Conservation (phyloP, 768 basidiomycete species). For the Boletus fagicola region DNA sequence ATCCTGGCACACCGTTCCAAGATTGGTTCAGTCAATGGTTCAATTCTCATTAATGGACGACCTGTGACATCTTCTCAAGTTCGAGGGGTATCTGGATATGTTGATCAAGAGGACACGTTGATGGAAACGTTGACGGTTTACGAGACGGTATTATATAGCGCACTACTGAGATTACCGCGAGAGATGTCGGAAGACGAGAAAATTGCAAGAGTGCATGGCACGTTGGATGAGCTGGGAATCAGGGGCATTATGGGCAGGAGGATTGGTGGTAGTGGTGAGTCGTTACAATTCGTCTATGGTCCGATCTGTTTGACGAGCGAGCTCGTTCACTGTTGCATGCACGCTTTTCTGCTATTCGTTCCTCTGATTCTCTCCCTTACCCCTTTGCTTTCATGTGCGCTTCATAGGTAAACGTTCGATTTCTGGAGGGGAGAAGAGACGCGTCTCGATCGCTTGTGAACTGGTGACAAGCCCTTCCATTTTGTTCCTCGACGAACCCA, state of each 20-base stretch:
- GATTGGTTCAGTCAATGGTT: constrained; percentile 69
- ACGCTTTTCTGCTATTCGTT: background rate
- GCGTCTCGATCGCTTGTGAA: constrained; percentile 97
- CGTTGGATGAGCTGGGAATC: constrained; percentile 94
- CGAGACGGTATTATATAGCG: constrained; percentile 94
- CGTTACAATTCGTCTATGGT: background rate
- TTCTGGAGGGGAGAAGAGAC: constrained; percentile 95
- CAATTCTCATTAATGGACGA: constrained; percentile 83
- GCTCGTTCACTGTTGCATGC: background rate
- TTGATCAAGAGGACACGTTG: constrained; percentile 97
- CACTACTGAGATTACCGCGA: constrained; percentile 82
- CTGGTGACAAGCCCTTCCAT: constrained; percentile 96
- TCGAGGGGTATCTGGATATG: constrained; percentile 87
- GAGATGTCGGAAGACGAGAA: constrained; percentile 98
- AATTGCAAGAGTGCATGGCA: constrained; percentile 90
- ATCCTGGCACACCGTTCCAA: constrained; percentile 92
- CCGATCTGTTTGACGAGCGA: background rate
- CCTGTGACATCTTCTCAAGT: constrained; percentile 72
- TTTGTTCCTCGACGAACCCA: constrained; percentile 95
- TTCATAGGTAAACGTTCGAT: constrained; percentile 79
- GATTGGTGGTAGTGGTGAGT: constrained; percentile 82
- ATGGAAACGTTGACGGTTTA: constrained; percentile 98
- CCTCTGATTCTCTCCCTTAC: background rate
- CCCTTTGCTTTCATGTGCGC: background rate
- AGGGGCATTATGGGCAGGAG: constrained; percentile 84